phyloP scores from a whole-genome alignment of 345 rosid species.

The Rhizophora mangle region DNA sequence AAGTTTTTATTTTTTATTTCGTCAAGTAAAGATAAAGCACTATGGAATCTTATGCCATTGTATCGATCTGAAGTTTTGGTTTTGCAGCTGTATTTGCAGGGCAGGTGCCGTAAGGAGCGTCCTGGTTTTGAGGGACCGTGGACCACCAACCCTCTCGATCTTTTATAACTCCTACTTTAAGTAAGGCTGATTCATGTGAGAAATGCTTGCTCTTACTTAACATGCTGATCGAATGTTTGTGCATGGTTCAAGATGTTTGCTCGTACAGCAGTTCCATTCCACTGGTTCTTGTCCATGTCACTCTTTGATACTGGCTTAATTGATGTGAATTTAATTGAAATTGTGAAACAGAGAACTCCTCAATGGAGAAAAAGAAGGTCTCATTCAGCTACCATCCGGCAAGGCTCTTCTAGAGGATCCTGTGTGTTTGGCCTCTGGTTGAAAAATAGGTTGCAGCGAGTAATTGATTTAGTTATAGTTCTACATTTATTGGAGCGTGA shows the following conservation, averaged over 20 bases:
- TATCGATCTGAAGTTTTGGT: neutral
- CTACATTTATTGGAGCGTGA: no score
- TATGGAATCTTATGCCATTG: no score
- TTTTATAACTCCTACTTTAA: conserved; percentile 27
- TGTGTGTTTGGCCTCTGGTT: conserved; percentile 17
- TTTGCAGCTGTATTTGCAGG: conserved; percentile 5
- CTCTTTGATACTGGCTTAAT: neutral
- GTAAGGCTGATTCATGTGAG: neutral
- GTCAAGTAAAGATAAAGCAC: no score
- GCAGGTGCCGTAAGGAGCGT: conserved; percentile 26
- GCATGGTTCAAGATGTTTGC: no score
- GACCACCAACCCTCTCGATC: conserved; percentile 23
- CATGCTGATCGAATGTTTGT: no score
- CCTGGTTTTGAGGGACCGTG: conserved; percentile 30
- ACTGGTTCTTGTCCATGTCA: no score
- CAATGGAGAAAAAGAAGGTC: conserved; percentile 24
- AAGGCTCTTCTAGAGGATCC: conserved; percentile 26
- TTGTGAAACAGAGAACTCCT: conserved; percentile 16
- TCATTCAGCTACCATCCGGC: conserved; percentile 22
- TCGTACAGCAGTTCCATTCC: no score
- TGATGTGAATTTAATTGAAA: neutral
- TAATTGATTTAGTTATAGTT: neutral
- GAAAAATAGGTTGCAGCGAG: conserved; percentile 26
- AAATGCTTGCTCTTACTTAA: neutral
- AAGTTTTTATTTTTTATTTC: neutral